A percentile compares a stretch with the other conserved stretches of the same genome.
Conservation (phyloP, 2,329 filamentous ascomycete species). For the Calonectria fujianensis region DNA sequence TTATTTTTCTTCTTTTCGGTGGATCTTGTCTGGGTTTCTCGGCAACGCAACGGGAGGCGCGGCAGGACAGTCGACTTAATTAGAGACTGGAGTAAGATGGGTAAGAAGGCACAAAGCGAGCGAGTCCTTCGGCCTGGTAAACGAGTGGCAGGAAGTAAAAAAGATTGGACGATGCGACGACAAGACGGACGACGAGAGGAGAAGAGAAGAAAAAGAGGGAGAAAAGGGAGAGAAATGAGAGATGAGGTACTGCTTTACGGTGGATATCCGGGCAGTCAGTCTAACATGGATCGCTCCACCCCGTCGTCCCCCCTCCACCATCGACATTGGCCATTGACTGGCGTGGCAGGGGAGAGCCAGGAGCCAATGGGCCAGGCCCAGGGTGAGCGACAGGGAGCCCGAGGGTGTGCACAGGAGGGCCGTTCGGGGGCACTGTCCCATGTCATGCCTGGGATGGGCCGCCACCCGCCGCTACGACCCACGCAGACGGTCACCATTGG, state of each 20-base stretch:
- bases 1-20: constrained; percentile 44
- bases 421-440: constrained; percentile 41
- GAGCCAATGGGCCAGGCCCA: constrained; percentile 35
- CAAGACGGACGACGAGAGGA: constrained; percentile 54
- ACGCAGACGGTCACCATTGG: constrained; percentile 36
- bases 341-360: constrained; percentile 41
- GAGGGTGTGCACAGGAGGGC: constrained; percentile 29
- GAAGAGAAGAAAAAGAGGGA: constrained; percentile 52
- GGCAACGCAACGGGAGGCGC: constrained; percentile 49
- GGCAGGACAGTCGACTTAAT: constrained; percentile 40
- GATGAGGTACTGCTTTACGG: constrained; percentile 52
- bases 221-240: constrained; percentile 52
- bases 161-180: constrained; percentile 54
- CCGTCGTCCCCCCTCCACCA: constrained; percentile 32
- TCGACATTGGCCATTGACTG: constrained; percentile 31
- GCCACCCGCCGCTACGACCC: constrained; percentile 43
- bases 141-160: constrained; percentile 64
- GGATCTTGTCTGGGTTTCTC: constrained; percentile 46
- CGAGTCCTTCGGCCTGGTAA: constrained; percentile 59
- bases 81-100: constrained; percentile 53
- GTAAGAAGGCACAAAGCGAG: constrained; percentile 50
- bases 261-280: constrained; percentile 51
- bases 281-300: constrained; percentile 47
- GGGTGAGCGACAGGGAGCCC: constrained; percentile 33
- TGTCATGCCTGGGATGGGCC: constrained; percentile 34